Evolutionary conservation across 352 stramenopile genomes (phyloP).

Genomic region (Globisporangium orthogonon): DNA sequence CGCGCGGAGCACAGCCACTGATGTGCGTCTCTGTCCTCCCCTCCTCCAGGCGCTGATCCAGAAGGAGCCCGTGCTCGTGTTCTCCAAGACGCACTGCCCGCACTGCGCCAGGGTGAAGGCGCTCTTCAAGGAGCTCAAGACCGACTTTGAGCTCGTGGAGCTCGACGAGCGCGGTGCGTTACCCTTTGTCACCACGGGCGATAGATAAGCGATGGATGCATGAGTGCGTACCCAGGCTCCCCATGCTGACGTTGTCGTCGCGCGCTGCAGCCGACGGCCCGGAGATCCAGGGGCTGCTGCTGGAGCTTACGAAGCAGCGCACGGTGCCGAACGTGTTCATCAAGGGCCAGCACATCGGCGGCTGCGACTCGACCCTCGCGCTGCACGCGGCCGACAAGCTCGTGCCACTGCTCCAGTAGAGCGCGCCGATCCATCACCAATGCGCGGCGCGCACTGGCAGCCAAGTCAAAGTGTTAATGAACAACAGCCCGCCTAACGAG

Average conservation of each 20-base stretch:
- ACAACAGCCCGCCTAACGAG: background rate
- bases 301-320: slow-evolving; percentile 90
- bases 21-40: too few species aligned
- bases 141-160: slow-evolving; percentile 59
- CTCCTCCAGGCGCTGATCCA: slow-evolving; percentile 43
- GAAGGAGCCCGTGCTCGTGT: slow-evolving; percentile 83
- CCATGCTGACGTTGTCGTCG: too few species aligned
- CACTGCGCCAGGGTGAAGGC: slow-evolving; percentile 91
- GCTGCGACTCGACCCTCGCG: slow-evolving; percentile 78
- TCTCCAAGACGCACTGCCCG: slow-evolving; percentile 95
- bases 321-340: slow-evolving; percentile 99
- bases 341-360: slow-evolving; percentile 93
- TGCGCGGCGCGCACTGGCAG: too few species aligned
- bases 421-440: too few species aligned
- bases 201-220: too few species aligned
- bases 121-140: slow-evolving; percentile 70
- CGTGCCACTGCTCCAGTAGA: slow-evolving; percentile 42
- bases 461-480: background rate
- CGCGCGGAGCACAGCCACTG: too few species aligned
- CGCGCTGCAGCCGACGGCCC: slow-evolving; percentile 59
- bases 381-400: slow-evolving; percentile 58
- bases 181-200: background rate
- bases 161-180: slow-evolving; percentile 54
- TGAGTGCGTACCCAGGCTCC: too few species aligned
- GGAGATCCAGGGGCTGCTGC: slow-evolving; percentile 89